phyloP scores from a whole-genome alignment of 345 rosid species.

The Microthlaspi erraticum region DNA sequence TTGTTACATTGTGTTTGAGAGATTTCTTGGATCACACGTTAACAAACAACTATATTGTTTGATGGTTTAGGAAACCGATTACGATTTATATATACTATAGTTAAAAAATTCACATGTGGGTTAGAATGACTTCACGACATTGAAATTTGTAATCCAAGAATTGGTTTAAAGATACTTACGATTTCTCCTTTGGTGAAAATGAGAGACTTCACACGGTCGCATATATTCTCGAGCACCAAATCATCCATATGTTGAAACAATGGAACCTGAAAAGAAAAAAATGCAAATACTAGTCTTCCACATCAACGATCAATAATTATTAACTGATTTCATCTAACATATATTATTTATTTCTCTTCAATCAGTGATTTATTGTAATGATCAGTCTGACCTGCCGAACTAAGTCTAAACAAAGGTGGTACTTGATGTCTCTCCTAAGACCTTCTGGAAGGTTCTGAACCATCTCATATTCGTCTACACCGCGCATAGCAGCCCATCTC shows the following conservation, averaged over 20 bases:
- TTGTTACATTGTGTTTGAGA: not conserved
- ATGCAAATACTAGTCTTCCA: not conserved
- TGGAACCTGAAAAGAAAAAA: constrained; percentile 67
- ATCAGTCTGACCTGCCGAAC: constrained; percentile 72
- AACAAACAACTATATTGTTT: not conserved
- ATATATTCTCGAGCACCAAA: constrained; percentile 87
- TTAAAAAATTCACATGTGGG: not conserved
- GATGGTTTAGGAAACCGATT: not conserved
- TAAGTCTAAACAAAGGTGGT: constrained; percentile 89
- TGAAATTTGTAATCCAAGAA: not conserved
- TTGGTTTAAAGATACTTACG: constrained; percentile 50
- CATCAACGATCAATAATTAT: not conserved
- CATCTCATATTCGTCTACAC: constrained; percentile 91
- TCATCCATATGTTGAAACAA: constrained; percentile 97
- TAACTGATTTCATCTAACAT: not conserved
- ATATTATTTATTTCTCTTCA: not conserved
- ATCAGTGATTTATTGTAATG: not conserved
- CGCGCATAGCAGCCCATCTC: constrained; percentile 98
- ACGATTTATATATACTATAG: not conserved
- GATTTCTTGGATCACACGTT: constrained; percentile 20
- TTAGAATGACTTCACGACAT: constrained; percentile 11
- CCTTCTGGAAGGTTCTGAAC: constrained; percentile 90
- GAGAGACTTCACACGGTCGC: constrained; percentile 92
- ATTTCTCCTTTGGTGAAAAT: constrained; percentile 95
- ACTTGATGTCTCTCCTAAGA: constrained; percentile 91